A percentile compares a stretch with the other conserved stretches of the same genome.
These are phyloP conservation scores for Tricholoma saponaceum DNA, from an alignment of 768 basidiomycete species.

Conservation along the genomic window DNA sequence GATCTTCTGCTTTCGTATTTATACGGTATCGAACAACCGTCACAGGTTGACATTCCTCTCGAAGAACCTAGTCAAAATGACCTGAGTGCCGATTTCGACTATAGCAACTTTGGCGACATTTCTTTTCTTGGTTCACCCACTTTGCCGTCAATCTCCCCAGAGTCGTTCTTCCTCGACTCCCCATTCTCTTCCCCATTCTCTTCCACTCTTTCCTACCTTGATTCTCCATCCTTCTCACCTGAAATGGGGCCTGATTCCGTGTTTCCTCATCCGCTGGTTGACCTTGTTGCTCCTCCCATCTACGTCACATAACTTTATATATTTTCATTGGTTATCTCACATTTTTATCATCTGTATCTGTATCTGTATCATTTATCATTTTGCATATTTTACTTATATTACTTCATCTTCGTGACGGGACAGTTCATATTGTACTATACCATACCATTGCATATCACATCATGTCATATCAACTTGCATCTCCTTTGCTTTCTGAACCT, in stretches of 20 bases:
- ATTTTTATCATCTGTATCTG: not conserved
- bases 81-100: not conserved
- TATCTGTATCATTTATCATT: not conserved
- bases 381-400: not conserved
- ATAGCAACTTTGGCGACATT: not conserved
- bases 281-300: not conserved
- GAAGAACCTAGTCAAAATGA: not conserved
- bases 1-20: not conserved
- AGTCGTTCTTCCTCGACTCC: not conserved
- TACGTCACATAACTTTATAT: not conserved
- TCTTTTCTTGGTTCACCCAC: not conserved
- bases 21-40: not conserved
- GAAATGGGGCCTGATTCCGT: not conserved
- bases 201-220: not conserved
- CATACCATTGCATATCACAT: not conserved
- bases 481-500: no score
- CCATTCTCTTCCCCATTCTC: not conserved
- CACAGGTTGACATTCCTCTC: not conserved
- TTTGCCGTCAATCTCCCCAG: not conserved
- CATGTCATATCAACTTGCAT: not conserved
- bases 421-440: not conserved
- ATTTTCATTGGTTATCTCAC: not conserved
- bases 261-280: not conserved
- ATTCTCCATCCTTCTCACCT: not conserved
- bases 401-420: not conserved